These are phyloP conservation scores for Mycosphaerella sp. DNA, from an alignment of 2,329 filamentous ascomycete genomes.

Conservation along the genomic window DNA sequence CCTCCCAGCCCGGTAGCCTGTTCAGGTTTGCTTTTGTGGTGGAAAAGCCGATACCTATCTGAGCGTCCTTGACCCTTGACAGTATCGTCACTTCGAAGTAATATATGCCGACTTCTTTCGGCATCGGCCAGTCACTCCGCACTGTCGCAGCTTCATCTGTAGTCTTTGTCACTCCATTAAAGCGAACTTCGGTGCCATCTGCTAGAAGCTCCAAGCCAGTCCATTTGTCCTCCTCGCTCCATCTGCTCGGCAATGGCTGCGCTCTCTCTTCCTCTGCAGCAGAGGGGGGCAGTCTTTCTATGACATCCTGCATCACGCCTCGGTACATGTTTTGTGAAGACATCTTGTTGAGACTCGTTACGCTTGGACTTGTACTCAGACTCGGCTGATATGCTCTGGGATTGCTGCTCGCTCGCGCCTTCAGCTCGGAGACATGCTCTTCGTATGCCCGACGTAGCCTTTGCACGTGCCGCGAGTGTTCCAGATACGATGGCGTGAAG, in stretches of 20 bases:
- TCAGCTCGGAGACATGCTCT: constrained; percentile 43
- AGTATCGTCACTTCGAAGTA: constrained; percentile 75
- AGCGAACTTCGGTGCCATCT: constrained; percentile 66
- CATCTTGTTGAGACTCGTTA: constrained; percentile 54
- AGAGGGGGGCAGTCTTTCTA: constrained; percentile 61
- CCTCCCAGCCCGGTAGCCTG: constrained; percentile 59
- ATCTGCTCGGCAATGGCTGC: constrained; percentile 68
- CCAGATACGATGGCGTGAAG: constrained; percentile 80
- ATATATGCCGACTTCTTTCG: constrained; percentile 83
- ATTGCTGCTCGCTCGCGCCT: constrained; percentile 21
- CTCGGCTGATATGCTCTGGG: constrained; percentile 26
- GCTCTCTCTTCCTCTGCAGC: constrained; percentile 53
- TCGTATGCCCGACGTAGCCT: constrained; percentile 55
- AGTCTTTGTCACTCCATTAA: constrained; percentile 51
- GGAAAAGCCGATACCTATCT: constrained; percentile 56
- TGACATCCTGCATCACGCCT: constrained; percentile 75
- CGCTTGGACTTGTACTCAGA: constrained; percentile 52
- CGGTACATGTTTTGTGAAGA: constrained; percentile 54
- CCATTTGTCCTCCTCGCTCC: constrained; percentile 74
- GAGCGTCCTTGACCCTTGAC: constrained; percentile 57
- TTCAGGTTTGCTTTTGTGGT: constrained; percentile 53
- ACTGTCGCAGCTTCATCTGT: constrained; percentile 73
- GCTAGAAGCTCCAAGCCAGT: constrained; percentile 64
- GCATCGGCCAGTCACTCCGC: constrained; percentile 79
- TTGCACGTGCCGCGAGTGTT: constrained; percentile 68